A percentile compares a stretch with the other conserved stretches of the same genome.
Evolutionary conservation across 257 asterid genomes (phyloP).

Genomic region (Linderniella brevidens): DNA sequence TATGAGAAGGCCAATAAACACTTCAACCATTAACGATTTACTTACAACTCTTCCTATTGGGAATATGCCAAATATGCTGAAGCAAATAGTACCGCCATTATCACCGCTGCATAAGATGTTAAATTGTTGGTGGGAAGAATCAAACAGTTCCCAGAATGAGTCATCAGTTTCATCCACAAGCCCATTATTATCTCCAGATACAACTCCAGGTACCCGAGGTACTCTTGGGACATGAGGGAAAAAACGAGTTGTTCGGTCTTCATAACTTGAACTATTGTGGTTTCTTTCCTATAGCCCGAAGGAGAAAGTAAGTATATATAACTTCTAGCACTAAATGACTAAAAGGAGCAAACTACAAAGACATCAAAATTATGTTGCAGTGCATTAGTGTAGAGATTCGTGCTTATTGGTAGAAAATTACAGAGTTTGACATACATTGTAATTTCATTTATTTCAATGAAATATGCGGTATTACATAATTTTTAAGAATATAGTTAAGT

Average conservation of each 20-base stretch:
- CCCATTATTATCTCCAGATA: conserved; percentile 62
- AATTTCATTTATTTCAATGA: too few species aligned
- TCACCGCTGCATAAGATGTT: conserved; percentile 93
- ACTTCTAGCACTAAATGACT: conserved; percentile 2
- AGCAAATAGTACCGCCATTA: conserved; percentile 75
- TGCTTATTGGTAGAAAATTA: too few species aligned
- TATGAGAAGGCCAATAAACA: not conserved
- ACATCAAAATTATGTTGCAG: conserved; percentile 6
- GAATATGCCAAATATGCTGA: conserved; percentile 88
- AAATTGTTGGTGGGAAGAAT: conserved; percentile 61
- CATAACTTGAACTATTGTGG: conserved; percentile 28
- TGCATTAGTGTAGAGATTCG: not conserved
- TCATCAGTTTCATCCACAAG: conserved; percentile 71
- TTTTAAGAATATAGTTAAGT: too few species aligned
- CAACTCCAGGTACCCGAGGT: conserved; percentile 83
- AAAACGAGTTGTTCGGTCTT: conserved; percentile 89
- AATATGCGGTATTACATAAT: too few species aligned
- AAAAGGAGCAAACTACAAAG: conserved; percentile 8
- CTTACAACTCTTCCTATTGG: conserved; percentile 89
- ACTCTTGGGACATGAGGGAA: conserved; percentile 84
- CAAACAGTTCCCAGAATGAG: conserved; percentile 68
- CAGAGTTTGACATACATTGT: too few species aligned
- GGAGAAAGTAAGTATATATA: conserved; percentile 1
- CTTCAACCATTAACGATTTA: conserved; percentile 11
- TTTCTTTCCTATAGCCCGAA: conserved; percentile 40